Evolutionary conservation across 345 rosid genomes (phyloP), one percentile per base, ranked within the genome.

Genomic region (Arabidopsis thaliana): DNA sequence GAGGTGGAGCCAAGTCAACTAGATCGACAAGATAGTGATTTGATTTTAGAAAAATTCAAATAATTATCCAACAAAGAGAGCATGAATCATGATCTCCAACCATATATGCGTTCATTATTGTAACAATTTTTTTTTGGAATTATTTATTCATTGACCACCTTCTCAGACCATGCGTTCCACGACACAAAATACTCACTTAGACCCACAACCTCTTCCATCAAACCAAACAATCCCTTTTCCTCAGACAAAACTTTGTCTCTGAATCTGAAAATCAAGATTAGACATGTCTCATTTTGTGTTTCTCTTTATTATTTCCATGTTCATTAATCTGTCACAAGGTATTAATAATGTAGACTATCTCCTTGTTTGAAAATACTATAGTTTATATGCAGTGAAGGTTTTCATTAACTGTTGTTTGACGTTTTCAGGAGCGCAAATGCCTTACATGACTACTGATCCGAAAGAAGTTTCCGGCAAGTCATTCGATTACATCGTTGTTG

Each of bases 401-500:
- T 61, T 61, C n/a, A 33, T 34, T 6, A 32, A 8, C 7, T n/a
- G 33, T 51, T 60, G 28, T 49, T 12, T 48, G 11, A 28, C 58
- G 70, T 52, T 53, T 34, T 71, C 45, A 89, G 95, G 87, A 45
- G 61, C 56, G 51, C 73, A 62, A 58, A 75, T 83, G 41, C 91
- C 93, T 37, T 79, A 73, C 72, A 81, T 85, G 85, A 89, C 97
- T 46, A 80, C 87, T 11, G 87, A 89, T 61, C 82, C 80, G 4
- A 63, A 74, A 36, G 83, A 88, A 73, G 46, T 89, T 14, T 79
- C 87, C 0, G 90, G 98, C 58, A 84, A 80, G 85, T 87, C 88
- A 65, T 89, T 91, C 52, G 90, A 91, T 74, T 84, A 85, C 85
- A 87, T 89, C 30, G 10, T 91, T 10, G 86, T 83, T 1, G 96